Evolutionary conservation across 2,329 filamentous ascomycete species (phyloP).

Genomic region (Myotisia sp.): DNA sequence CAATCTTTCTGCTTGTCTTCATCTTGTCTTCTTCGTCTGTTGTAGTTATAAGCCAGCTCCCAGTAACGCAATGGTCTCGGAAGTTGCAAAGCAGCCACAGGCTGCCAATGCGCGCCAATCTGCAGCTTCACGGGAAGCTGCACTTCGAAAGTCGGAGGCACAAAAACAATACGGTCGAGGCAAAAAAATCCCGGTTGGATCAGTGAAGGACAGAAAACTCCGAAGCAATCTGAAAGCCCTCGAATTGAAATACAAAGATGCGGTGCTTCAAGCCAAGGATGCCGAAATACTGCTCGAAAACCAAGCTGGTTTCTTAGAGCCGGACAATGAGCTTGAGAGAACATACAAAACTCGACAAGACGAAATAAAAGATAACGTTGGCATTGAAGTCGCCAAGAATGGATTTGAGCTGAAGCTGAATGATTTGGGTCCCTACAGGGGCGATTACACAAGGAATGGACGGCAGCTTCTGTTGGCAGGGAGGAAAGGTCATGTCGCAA

Average conservation of each 20-base stretch:
- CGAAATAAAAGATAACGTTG: constrained; percentile 62
- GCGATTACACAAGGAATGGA: constrained; percentile 83
- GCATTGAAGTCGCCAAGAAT: constrained; percentile 77
- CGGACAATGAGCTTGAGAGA: constrained; percentile 73
- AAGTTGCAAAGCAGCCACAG: constrained; percentile 7
- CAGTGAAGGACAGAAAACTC: constrained; percentile 78
- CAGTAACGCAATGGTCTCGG: constrained; percentile 11
- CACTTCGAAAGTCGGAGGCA: constrained; percentile 36
- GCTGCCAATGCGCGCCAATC: constrained; percentile 10
- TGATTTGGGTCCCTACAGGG: constrained; percentile 69
- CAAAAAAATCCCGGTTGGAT: constrained; percentile 54
- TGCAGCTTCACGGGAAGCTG: constrained; percentile 26
- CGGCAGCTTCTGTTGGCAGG: constrained; percentile 73
- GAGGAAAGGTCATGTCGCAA: constrained; percentile 85
- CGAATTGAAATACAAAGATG: constrained; percentile 70
- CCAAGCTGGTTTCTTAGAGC: constrained; percentile 68
- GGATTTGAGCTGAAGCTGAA: constrained; percentile 79
- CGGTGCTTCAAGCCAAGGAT: constrained; percentile 74
- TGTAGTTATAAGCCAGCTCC: too few species aligned
- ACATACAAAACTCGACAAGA: constrained; percentile 88
- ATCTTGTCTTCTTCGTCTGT: too few species aligned
- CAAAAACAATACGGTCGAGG: constrained; percentile 75
- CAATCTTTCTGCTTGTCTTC: too few species aligned
- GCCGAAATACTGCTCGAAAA: constrained; percentile 90
- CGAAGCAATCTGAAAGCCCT: constrained; percentile 63